phyloP scores from a whole-genome alignment of 257 asterid genomes.

The Solanum tacnaense region DNA sequence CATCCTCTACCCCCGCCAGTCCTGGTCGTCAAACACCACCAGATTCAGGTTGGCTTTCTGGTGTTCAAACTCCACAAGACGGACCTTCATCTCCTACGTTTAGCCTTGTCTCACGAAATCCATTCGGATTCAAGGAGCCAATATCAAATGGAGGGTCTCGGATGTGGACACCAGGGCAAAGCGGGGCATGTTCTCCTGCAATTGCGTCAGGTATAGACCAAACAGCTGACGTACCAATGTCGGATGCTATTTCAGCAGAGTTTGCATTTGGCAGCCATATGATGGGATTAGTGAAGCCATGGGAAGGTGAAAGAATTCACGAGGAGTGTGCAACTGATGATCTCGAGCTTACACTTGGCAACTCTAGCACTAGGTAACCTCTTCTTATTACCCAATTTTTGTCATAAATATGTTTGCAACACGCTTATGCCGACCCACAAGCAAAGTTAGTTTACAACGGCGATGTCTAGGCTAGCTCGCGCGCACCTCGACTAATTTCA shows the following conservation, averaged over 20 bases:
- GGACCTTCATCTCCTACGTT: slow-evolving; percentile 85
- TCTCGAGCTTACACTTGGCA: slow-evolving; percentile 93
- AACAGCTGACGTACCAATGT: slow-evolving; percentile 83
- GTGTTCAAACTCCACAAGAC: slow-evolving; percentile 87
- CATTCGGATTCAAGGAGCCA: slow-evolving; percentile 70
- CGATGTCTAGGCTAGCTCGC: not conserved
- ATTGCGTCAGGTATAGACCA: slow-evolving; percentile 52
- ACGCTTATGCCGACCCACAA: not conserved
- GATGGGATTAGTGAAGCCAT: slow-evolving; percentile 71
- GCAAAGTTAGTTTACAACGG: not conserved
- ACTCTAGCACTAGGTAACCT: slow-evolving; percentile 60
- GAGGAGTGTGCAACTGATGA: slow-evolving; percentile 91
- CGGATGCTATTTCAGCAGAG: slow-evolving; percentile 76
- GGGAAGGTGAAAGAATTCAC: slow-evolving; percentile 99
- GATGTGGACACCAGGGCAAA: slow-evolving; percentile 96
- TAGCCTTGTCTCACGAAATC: slow-evolving; percentile 74
- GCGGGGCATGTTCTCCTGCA: slow-evolving; percentile 94
- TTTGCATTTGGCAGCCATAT: slow-evolving; percentile 75
- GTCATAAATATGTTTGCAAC: not conserved
- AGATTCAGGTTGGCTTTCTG: slow-evolving; percentile 91
- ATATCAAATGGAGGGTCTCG: slow-evolving; percentile 78
- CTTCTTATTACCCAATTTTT: not conserved
- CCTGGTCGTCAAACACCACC: slow-evolving; percentile 78
- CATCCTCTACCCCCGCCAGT: slow-evolving; percentile 83
- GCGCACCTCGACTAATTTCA: not conserved